Evolutionary conservation across 1,284 basidiomycete genomes (phyloP).

Genomic region (Pisolithus thermaeus): DNA sequence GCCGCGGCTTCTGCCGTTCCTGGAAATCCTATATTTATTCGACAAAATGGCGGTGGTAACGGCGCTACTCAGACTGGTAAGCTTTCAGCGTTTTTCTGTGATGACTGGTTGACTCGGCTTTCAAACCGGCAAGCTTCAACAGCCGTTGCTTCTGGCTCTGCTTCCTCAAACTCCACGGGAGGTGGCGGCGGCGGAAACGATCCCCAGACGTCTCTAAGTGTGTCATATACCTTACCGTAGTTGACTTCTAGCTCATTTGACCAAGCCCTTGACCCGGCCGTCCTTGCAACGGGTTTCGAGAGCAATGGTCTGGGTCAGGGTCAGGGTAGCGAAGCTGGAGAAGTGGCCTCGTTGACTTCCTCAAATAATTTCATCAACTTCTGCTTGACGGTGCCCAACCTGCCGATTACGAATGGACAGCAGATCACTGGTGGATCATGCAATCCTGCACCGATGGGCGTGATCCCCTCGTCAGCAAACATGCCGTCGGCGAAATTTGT

Average conservation of each 20-base stretch:
- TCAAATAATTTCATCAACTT: conserved; percentile 74
- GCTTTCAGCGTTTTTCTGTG: background rate
- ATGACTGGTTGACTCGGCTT: background rate
- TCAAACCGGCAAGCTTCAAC: background rate
- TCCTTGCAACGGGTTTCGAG: conserved; percentile 48
- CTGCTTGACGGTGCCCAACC: conserved; percentile 45
- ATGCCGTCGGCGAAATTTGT: conserved; percentile 59
- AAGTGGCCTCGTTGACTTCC: conserved; percentile 55
- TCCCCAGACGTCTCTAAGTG: conserved; percentile 35
- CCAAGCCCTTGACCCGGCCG: conserved; percentile 47
- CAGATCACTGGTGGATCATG: conserved; percentile 58
- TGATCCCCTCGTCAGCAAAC: conserved; percentile 48
- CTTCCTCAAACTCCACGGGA: conserved; percentile 2
- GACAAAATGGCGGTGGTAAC: conserved; percentile 10
- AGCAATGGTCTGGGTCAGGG: conserved; percentile 43
- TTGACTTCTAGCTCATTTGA: conserved; percentile 14
- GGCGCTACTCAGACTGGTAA: background rate
- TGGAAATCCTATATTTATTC: conserved; percentile 18
- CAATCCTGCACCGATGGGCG: conserved; percentile 59
- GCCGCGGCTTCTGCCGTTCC: conserved; percentile 29
- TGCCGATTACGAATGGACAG: conserved; percentile 55
- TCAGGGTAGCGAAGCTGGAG: conserved; percentile 37
- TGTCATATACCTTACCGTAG: conserved; percentile 14
- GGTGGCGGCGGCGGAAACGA: conserved; percentile 11
- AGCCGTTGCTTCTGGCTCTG: conserved; percentile 7